phyloP scores from a whole-genome alignment of 352 stramenopile genomes.

The Peronospora tabacina region DNA sequence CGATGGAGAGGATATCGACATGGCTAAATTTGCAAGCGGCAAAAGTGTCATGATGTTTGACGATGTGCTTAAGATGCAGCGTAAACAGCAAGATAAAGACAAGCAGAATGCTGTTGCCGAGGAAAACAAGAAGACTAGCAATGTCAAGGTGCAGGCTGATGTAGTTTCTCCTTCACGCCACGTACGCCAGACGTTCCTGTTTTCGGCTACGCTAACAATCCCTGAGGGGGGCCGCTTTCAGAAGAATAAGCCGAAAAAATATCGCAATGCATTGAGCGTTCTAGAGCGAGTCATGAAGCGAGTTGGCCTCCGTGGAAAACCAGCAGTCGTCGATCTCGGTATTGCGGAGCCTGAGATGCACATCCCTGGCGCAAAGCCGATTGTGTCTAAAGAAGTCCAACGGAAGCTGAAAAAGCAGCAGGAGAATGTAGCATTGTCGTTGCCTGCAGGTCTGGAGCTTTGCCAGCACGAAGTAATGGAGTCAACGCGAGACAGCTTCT shows the following conservation, averaged over 20 bases:
- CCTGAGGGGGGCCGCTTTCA: constrained; percentile 71
- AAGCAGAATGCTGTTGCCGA: constrained; percentile 16
- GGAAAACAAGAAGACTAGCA: constrained; percentile 9
- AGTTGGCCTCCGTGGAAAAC: constrained; percentile 83
- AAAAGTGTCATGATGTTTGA: constrained; percentile 63
- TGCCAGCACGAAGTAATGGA: constrained; percentile 82
- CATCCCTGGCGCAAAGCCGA: constrained; percentile 17
- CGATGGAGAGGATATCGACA: constrained; percentile 30
- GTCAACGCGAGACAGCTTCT: constrained; percentile 82
- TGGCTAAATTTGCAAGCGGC: constrained; percentile 31
- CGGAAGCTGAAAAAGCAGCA: constrained; percentile 42
- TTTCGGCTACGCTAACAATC: constrained; percentile 86
- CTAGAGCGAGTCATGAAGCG: constrained; percentile 86
- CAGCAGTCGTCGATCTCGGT: constrained; percentile 80
- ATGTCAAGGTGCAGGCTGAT: constrained; percentile 6
- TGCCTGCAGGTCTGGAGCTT: constrained; percentile 81
- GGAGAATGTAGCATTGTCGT: constrained; percentile 60
- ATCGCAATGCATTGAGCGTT: constrained; percentile 61
- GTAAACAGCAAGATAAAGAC: constrained; percentile 33
- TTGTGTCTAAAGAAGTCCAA: constrained; percentile 32
- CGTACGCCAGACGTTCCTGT: constrained; percentile 84
- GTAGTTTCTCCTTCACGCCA: constrained; percentile 12
- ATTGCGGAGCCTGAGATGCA: constrained; percentile 39
- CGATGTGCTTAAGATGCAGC: constrained; percentile 65
- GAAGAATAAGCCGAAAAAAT: constrained; percentile 48